phyloP scores from a whole-genome alignment of 2,329 filamentous ascomycete species.

The Neopestalotiopsis rosae region DNA sequence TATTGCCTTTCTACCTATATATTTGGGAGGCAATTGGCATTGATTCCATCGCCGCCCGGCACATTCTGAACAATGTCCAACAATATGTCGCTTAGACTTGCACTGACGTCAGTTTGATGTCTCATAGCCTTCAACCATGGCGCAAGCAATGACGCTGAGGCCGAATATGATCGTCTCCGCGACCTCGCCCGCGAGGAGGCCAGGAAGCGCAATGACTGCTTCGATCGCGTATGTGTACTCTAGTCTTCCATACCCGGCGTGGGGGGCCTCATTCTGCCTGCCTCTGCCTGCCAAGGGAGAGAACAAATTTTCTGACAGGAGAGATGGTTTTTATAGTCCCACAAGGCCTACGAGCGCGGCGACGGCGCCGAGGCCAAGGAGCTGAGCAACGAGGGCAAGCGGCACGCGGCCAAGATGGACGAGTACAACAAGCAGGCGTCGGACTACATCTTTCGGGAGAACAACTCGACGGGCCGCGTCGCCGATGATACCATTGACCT shows the following conservation, averaged over 20 bases:
- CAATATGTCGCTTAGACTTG: not conserved
- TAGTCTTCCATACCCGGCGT: not conserved
- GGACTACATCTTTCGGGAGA: constrained; percentile 94
- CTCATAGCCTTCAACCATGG: constrained; percentile 77
- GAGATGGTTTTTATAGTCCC: constrained; percentile 52
- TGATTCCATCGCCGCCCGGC: not conserved
- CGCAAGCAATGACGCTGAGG: constrained; percentile 71
- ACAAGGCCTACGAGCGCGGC: constrained; percentile 81
- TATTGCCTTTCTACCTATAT: too few species aligned
- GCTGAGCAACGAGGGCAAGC: constrained; percentile 80
- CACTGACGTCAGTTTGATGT: constrained; percentile 5
- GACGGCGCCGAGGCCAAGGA: constrained; percentile 85
- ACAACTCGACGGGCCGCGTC: constrained; percentile 81
- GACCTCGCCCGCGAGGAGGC: constrained; percentile 83
- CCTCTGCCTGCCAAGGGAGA: not conserved
- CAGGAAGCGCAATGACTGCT: constrained; percentile 77
- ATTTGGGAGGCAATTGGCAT: not conserved
- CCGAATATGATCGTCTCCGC: constrained; percentile 90
- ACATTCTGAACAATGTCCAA: not conserved
- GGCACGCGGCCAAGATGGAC: constrained; percentile 83
- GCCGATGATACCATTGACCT: constrained; percentile 86
- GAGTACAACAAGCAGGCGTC: constrained; percentile 89
- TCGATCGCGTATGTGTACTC: constrained; percentile 63
- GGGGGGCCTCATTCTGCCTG: not conserved
- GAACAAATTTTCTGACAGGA: not conserved